These are phyloP conservation scores for Silene latifolia DNA, from an alignment of 148 eudicot genomes.

Conservation along the genomic window DNA sequence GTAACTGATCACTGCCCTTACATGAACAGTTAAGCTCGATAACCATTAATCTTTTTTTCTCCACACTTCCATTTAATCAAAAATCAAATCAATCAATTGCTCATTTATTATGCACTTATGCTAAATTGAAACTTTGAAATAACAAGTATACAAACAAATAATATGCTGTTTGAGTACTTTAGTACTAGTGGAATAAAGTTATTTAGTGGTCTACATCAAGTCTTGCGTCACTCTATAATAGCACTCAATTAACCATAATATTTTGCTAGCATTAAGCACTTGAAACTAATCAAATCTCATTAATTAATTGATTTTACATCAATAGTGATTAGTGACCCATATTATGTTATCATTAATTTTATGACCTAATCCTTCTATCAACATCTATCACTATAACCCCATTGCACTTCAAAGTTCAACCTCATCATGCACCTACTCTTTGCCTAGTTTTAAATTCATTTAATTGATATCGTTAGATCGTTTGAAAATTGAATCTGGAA, in stretches of 20 bases:
- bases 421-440: constrained; percentile 17
- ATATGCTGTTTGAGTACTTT: constrained; percentile 14
- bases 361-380: constrained; percentile 21
- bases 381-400: constrained; percentile 21
- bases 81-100: neutral
- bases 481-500: too few relatives aligned
- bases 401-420: constrained; percentile 16
- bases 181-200: constrained; percentile 15
- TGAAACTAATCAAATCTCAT: constrained; percentile 12
- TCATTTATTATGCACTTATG: neutral
- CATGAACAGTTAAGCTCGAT: too few relatives aligned
- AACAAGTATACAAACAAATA: neutral
- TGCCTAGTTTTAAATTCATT: neutral
- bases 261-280: constrained; percentile 7
- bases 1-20: too few relatives aligned
- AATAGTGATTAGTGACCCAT: constrained; percentile 14
- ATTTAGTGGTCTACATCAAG: constrained; percentile 20
- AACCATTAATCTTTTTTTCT: too few relatives aligned
- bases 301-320: neutral
- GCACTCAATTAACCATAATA: constrained; percentile 4
- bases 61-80: too few relatives aligned
- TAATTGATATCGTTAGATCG: too few relatives aligned
- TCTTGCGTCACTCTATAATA: constrained; percentile 11
- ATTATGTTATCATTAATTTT: constrained; percentile 1
- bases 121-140: neutral